phyloP scores from a whole-genome alignment of 176 grass and related monocot genomes.

The Puya raimondii region DNA sequence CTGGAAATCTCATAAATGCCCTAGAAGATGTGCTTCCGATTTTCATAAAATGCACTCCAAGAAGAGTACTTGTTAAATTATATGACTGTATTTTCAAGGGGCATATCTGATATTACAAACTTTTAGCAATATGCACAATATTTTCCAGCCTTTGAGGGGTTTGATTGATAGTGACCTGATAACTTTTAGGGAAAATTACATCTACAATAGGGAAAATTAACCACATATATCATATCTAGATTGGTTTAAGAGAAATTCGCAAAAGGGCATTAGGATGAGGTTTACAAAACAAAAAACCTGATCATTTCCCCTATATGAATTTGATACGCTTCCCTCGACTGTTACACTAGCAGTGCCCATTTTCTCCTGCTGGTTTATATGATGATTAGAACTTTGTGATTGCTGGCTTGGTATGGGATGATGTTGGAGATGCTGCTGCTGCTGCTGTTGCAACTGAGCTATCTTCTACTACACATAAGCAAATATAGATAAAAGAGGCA shows the following conservation, averaged over 20 bases:
- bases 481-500: conserved; percentile 15
- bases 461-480: conserved; percentile 65
- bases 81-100: too few species aligned
- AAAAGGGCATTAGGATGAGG: too few species aligned
- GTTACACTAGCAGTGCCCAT: conserved; percentile 38
- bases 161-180: too few species aligned
- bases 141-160: too few species aligned
- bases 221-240: too few species aligned
- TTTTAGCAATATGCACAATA: neutral
- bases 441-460: conserved; percentile 73
- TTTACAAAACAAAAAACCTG: conserved; percentile 36
- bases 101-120: neutral
- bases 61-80: too few species aligned
- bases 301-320: conserved; percentile 46
- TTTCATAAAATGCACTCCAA: too few species aligned
- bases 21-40: too few species aligned
- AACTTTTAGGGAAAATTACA: too few species aligned
- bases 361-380: conserved; percentile 54
- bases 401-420: conserved; percentile 54
- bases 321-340: conserved; percentile 47
- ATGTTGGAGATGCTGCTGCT: conserved; percentile 60
- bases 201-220: too few species aligned
- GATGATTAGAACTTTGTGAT: conserved; percentile 56
- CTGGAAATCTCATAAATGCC: neutral
- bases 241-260: too few species aligned